Base-by-base conservation (phyloP, 2,329 filamentous ascomycete species). In the Neofusicoccum cordaticola region DNA sequence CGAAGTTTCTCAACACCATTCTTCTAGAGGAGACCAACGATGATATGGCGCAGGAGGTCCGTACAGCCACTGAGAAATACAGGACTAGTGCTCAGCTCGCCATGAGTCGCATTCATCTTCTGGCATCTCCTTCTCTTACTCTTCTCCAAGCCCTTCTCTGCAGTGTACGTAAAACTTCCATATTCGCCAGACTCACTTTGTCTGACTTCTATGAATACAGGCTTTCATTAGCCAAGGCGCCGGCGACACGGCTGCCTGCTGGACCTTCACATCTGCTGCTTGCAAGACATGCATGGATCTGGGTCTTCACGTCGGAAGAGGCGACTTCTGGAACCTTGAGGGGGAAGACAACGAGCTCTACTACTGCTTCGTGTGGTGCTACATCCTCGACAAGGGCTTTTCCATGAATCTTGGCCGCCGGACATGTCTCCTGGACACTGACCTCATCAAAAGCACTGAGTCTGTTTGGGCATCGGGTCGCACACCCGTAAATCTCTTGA, bases 191-290 rank as follows among this genome's bases (percentile, higher is more conserved):
- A 5, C 12, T 17, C 2, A 31, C 9, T 4, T 9, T 8, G 5
- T 19, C 53, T 58, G 27, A 58, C 27, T 2, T 31, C 4, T n/a
- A 13, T 3, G 11, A 6, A 3, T 31, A 7, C 31, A 73, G 70
- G 72, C 72, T 39, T 69, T 74, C 62, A 68, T 75, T 58, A 72
- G 74, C 70, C 72, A 75, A 45, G 71, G 74, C 6, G 69, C 72
- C 3, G 74, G 74, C 1, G 74, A 75, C 17, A 70, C 73, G 4
- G 67, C 67, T 31, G 70, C 69, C 17, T 75, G 72, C 52, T 75
- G 72, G 73, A 69, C 70, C 27, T 69, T 75, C 5, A 74, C 69
- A 8, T 69, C 74, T 9, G 67, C 74, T 47, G 74, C 73, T 17
- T 74, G 72, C 31, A 71, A 71, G 22, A 72, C 70, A 1, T 70